Evolutionary conservation across 345 rosid genomes (phyloP).

Genomic region (Xanthoceras sorbifolium): DNA sequence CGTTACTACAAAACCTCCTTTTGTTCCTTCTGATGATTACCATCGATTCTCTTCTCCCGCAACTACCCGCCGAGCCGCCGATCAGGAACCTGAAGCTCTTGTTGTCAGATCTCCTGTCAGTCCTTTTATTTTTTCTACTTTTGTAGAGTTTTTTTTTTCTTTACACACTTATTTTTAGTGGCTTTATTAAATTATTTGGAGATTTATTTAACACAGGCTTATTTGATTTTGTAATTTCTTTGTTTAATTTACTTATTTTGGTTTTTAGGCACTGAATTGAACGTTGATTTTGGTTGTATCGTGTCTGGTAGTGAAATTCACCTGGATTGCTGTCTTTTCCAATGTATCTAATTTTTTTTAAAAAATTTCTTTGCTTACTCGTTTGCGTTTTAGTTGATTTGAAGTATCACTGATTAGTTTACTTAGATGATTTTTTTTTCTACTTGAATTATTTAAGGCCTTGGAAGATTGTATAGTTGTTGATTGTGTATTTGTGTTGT

Average conservation of each 20-base stretch:
- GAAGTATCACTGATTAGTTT: conserved; percentile 2
- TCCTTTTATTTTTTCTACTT: neutral
- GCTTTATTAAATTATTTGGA: conserved; percentile 8
- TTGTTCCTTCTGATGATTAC: conserved; percentile 63
- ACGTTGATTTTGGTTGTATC: neutral
- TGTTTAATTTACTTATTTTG: neutral
- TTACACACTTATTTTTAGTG: neutral
- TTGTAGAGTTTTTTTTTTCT: neutral
- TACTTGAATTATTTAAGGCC: no score
- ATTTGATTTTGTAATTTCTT: neutral
- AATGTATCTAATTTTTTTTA: neutral
- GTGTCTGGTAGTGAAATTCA: neutral
- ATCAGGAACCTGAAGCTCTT: conserved; percentile 62
- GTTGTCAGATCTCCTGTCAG: conserved; percentile 85
- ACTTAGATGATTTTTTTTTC: neutral
- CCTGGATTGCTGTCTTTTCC: neutral
- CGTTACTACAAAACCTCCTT: conserved; percentile 74
- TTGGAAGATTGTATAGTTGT: no score
- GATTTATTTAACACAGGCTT: neutral
- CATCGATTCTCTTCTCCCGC: conserved; percentile 55
- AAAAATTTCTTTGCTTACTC: neutral
- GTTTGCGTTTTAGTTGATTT: no score
- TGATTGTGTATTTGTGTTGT: neutral
- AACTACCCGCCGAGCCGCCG: conserved; percentile 30
- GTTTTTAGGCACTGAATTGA: neutral